phyloP scores from a whole-genome alignment of 495 filamentous ascomycete genomes.

The Poronia punctata region DNA sequence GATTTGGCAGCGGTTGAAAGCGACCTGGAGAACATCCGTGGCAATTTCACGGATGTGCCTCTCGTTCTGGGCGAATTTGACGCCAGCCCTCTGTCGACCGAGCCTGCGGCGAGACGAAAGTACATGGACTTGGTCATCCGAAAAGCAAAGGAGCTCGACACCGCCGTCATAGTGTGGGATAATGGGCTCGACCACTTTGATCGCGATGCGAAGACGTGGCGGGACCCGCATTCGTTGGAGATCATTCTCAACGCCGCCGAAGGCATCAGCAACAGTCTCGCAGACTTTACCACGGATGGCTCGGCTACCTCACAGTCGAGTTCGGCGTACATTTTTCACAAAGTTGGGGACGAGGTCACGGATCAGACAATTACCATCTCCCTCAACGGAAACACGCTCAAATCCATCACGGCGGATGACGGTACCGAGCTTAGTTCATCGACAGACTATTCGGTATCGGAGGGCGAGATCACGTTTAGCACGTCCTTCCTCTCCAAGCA shows the following conservation, averaged over 20 bases:
- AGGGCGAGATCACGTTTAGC: conserved; percentile 40
- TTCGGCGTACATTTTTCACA: conserved; percentile 51
- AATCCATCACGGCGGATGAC: conserved; percentile 34
- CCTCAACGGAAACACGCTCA: conserved; percentile 50
- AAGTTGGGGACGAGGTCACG: conserved; percentile 37
- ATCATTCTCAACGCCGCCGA: conserved; percentile 40
- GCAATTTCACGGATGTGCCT: conserved; percentile 49
- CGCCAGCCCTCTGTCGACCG: conserved; percentile 33
- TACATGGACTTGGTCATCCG: conserved; percentile 50
- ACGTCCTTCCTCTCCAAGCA: conserved; percentile 41
- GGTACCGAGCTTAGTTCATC: conserved; percentile 25
- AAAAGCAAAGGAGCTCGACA: conserved; percentile 38
- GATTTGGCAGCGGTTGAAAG: conserved; percentile 45
- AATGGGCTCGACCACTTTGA: conserved; percentile 46
- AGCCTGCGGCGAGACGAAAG: conserved; percentile 51
- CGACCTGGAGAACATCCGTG: conserved; percentile 44
- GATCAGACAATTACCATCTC: conserved; percentile 39
- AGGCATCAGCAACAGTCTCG: conserved; percentile 43
- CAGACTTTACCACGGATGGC: conserved; percentile 46
- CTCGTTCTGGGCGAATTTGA: conserved; percentile 55
- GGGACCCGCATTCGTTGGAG: conserved; percentile 40
- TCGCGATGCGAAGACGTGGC: conserved; percentile 38
- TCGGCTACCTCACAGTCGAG: conserved; percentile 37
- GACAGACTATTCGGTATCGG: conserved; percentile 42
- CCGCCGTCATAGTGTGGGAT: conserved; percentile 51